Base-by-base conservation (phyloP, 73 alveolate species). In the Stentor coeruleus region DNA sequence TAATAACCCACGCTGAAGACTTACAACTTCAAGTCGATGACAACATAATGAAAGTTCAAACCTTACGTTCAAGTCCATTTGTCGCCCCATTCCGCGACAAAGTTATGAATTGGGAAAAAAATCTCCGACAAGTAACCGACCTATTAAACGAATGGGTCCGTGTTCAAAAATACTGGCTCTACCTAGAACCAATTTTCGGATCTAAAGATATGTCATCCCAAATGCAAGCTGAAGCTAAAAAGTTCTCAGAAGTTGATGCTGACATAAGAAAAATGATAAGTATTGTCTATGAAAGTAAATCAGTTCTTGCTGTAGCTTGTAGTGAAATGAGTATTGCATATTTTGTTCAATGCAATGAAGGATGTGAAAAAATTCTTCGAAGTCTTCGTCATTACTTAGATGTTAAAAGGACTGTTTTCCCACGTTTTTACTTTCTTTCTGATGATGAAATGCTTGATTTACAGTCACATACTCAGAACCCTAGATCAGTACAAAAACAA, bases 391-490 rank as follows among this genome's bases (percentile, higher is more conserved):
- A 89, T 59, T 93, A 88, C 76, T 83, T 93, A 42, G 96, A 95
- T 59, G 86, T 95, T n/a, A 95, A 95, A 84, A 88, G 99, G 86
- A 97, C 89, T 81, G 87, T 87, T 77, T 94, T 94, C 88, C 98
- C 98, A 58, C 84, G 95, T 74, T 98, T 98, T 93, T 98, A 98
- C 86, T 98, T 98, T 95, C 90, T 98, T 80, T 98, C 99, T 37
- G 97, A 98, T 86, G 99, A 98, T 86, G 99, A 98, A 89, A 87
- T 98, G 81, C 92, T 98, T 57, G 98, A 98, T 90, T 96, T 98
- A 39, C 93, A 96, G 41, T 97, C 99, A 35, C 95, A 98, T 82
- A 98, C 99, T 39, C 80, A 98, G 42, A 97, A 82, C 82, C 94
- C 94, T 76, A 86, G 93, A 85, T 91, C 93, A 66, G 97, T 94